Percentiles rank a stretch among this genome's conserved stretches.
Conservation (phyloP, 768 basidiomycete species). For the Coprinellus aureogranulatus region DNA sequence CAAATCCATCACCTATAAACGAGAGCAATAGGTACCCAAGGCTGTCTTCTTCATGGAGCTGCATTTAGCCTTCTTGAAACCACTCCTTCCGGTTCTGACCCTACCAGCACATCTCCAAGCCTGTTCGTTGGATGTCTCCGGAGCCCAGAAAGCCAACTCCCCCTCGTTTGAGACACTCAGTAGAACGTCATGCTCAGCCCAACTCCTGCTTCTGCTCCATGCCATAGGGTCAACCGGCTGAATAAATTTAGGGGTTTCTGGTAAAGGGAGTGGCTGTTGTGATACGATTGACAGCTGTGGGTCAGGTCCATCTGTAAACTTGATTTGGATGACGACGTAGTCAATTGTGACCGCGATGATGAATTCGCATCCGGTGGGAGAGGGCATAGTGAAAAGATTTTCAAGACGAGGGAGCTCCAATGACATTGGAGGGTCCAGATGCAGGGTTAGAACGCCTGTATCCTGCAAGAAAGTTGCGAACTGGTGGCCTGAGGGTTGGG, state of each 20-base stretch:
- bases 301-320: slow-evolving; percentile 35
- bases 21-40: slow-evolving; percentile 49
- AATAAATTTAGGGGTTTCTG: slow-evolving; percentile 50
- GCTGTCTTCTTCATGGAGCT: slow-evolving; percentile 92
- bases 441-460: slow-evolving; percentile 49
- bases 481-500: slow-evolving; percentile 39
- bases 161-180: slow-evolving; percentile 76
- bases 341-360: slow-evolving; percentile 68
- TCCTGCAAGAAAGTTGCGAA: slow-evolving; percentile 59
- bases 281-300: slow-evolving; percentile 45
- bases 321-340: slow-evolving; percentile 57
- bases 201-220: slow-evolving; percentile 48
- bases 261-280: slow-evolving; percentile 51
- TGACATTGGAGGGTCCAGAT: slow-evolving; percentile 43
- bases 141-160: slow-evolving; percentile 85
- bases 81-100: slow-evolving; percentile 67
- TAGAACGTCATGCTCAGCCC: slow-evolving; percentile 66
- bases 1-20: neutral
- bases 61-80: slow-evolving; percentile 72
- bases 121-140: slow-evolving; percentile 34
- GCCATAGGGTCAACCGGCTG: slow-evolving; percentile 87
- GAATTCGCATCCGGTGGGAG: slow-evolving; percentile 46
- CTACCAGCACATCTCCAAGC: slow-evolving; percentile 70
- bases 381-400: slow-evolving; percentile 67
- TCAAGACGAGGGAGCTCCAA: slow-evolving; percentile 50